Evolutionary conservation across 352 stramenopile genomes (phyloP).

Genomic region (Globisporangium mamillatum): DNA sequence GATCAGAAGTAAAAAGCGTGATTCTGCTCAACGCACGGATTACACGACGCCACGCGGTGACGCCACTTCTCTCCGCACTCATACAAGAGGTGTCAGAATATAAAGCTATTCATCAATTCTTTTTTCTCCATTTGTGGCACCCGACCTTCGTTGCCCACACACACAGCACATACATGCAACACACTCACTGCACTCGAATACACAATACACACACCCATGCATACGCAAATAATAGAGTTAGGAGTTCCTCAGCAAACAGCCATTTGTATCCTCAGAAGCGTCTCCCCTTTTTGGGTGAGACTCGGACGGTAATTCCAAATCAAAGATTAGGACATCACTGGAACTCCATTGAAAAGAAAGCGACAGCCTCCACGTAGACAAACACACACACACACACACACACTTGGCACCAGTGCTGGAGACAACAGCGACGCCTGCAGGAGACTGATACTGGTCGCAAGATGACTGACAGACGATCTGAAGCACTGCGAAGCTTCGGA

Average conservation of each 20-base stretch:
- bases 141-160: background rate
- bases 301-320: constrained; percentile 90
- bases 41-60: constrained; percentile 57
- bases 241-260: constrained; percentile 87
- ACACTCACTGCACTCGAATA: constrained; percentile 3
- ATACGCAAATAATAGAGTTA: constrained; percentile 1
- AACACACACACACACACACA: background rate
- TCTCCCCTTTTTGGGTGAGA: constrained; percentile 22
- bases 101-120: constrained; percentile 87
- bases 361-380: constrained; percentile 1
- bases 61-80: constrained; percentile 53
- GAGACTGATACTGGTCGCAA: background rate
- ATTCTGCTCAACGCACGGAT: constrained; percentile 73
- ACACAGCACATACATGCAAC: background rate
- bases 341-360: constrained; percentile 29
- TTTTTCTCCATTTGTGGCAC: constrained; percentile 5
- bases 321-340: constrained; percentile 81
- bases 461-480: no score
- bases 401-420: background rate
- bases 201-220: background rate
- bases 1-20: constrained; percentile 73
- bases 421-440: background rate
- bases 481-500: background rate
- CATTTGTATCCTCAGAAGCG: constrained; percentile 77
- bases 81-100: constrained; percentile 92